Percentiles rank a stretch among this genome's conserved stretches.
These are phyloP conservation scores for Aureobasidium sp. DNA, from an alignment of 2,329 filamentous ascomycete species.

Conservation along the genomic window DNA sequence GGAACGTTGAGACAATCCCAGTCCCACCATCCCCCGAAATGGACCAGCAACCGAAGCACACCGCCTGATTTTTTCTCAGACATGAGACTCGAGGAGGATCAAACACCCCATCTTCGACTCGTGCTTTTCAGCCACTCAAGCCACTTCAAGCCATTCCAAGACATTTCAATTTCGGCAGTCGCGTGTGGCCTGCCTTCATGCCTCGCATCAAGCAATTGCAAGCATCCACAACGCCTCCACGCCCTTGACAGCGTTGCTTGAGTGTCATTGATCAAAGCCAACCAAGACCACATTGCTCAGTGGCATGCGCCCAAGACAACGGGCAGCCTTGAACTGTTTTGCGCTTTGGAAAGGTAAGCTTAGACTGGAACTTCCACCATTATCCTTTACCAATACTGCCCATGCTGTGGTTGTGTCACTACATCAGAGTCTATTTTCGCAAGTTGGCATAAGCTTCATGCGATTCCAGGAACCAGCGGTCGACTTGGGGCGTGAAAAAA, in stretches of 20 bases:
- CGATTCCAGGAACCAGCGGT: not conserved
- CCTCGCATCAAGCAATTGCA: slow-evolving; percentile 9
- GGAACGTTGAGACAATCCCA: not conserved
- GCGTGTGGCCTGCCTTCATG: not conserved
- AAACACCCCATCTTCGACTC: slow-evolving; percentile 4
- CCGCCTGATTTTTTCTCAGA: slow-evolving; percentile 5
- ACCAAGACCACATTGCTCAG: not conserved
- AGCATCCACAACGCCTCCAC: slow-evolving; percentile 12
- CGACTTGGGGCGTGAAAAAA: not conserved
- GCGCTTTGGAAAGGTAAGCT: not conserved
- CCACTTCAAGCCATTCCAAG: not conserved
- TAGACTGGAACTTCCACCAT: slow-evolving; percentile 2
- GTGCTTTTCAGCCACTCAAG: slow-evolving; percentile 6
- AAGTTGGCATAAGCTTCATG: slow-evolving; percentile 8
- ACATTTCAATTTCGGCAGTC: slow-evolving; percentile 14
- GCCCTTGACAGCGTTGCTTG: slow-evolving; percentile 14
- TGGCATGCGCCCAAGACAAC: slow-evolving; percentile 1
- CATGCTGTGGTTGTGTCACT: not conserved
- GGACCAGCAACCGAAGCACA: slow-evolving; percentile 7
- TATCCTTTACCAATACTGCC: not conserved
- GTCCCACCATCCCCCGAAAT: not conserved
- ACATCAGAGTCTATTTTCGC: not conserved
- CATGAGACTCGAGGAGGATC: slow-evolving; percentile 4
- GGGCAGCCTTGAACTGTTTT: not conserved
- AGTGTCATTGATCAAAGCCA: not conserved